These are phyloP conservation scores for Solanum chmielewskii DNA, from an alignment of 257 asterid species.

Conservation along the genomic window DNA sequence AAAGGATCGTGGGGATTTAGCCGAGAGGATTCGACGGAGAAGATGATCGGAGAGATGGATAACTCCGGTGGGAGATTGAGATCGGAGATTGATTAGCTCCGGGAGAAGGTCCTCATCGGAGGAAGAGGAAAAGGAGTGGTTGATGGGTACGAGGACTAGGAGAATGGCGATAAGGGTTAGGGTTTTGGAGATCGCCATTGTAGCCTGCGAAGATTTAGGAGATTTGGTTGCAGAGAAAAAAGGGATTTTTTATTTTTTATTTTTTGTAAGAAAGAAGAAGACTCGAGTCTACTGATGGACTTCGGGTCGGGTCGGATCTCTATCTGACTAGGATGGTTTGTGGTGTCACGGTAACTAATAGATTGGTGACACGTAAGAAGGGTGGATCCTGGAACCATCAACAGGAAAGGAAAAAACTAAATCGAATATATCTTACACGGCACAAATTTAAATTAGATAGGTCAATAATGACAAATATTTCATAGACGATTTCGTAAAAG, in stretches of 20 bases:
- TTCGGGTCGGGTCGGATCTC: not conserved
- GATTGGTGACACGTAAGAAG: not conserved
- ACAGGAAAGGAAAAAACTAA: not conserved
- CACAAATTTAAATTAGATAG: not conserved
- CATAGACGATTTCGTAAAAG: too few relatives aligned
- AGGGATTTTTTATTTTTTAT: not conserved
- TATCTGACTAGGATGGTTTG: not conserved
- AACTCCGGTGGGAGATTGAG: not conserved
- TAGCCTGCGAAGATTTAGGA: not conserved
- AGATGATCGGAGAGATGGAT: constrained; percentile 1
- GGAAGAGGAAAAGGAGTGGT: not conserved
- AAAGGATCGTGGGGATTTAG: not conserved
- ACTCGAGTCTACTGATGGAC: not conserved
- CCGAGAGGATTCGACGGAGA: not conserved
- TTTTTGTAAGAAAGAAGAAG: not conserved
- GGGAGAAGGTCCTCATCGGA: not conserved
- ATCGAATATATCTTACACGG: too few relatives aligned
- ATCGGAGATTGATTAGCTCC: not conserved
- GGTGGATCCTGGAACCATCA: not conserved
- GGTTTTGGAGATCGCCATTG: not conserved
- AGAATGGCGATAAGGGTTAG: not conserved
- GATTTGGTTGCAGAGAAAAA: not conserved
- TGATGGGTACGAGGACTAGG: not conserved
- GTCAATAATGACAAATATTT: too few relatives aligned
- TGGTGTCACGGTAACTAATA: not conserved